Conservation (phyloP, 2,329 filamentous ascomycete genomes). For the Alternaria brassicae region DNA sequence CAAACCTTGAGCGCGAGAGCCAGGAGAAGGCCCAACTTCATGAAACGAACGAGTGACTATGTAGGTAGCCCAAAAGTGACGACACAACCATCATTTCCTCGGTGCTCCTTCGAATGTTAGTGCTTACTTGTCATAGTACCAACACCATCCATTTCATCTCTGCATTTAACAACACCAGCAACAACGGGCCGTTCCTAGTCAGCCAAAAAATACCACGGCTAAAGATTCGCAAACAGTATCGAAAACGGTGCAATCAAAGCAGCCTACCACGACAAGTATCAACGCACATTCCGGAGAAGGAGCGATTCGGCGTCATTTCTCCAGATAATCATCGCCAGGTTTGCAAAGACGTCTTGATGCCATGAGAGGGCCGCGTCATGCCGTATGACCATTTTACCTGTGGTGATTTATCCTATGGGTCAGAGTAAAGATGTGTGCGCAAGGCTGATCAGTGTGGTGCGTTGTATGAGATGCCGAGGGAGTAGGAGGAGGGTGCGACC, state of each 20-base stretch:
- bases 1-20: too few species aligned
- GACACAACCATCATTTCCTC: background rate
- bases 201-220: background rate
- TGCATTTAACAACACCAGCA: background rate
- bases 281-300: background rate
- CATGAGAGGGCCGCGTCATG: background rate
- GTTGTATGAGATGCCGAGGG: background rate
- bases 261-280: background rate
- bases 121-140: too few species aligned
- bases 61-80: background rate
- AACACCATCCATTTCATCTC: background rate
- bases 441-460: background rate
- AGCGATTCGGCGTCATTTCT: background rate
- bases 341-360: background rate
- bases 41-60: too few species aligned
- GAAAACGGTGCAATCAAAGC: background rate
- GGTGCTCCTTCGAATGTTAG: background rate
- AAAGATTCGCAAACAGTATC: background rate
- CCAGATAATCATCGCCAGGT: background rate
- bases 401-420: background rate
- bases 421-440: background rate
- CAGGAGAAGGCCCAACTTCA: too few species aligned
- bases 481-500: background rate
- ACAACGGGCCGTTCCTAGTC: background rate
- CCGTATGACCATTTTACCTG: background rate